Evolutionary conservation across 306 rosid species (phyloP).

Genomic region (Cucurbita moschata): DNA sequence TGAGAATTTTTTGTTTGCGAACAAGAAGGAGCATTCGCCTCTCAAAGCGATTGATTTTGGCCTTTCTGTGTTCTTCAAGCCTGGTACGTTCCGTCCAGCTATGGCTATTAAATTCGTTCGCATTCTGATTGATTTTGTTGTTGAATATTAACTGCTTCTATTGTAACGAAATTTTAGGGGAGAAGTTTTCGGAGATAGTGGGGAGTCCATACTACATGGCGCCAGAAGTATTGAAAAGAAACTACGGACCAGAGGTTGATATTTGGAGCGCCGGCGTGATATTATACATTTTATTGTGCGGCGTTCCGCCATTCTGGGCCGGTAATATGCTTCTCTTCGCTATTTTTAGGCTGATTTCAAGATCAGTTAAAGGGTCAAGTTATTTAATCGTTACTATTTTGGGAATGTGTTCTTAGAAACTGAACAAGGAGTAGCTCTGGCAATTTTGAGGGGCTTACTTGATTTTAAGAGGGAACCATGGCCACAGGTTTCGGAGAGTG

Average conservation of each 20-base stretch:
- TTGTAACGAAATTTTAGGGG: not conserved
- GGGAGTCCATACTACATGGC: constrained; percentile 19
- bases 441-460: constrained; percentile 83
- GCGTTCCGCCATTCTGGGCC: constrained; percentile 19
- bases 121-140: not conserved
- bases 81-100: not conserved
- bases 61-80: constrained; percentile 15
- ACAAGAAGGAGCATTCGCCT: constrained; percentile 13
- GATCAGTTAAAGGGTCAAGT: constrained; percentile 1
- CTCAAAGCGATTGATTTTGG: constrained; percentile 16
- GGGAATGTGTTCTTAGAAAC: constrained; percentile 34
- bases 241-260: constrained; percentile 16
- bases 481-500: constrained; percentile 96
- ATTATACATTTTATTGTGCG: constrained; percentile 10
- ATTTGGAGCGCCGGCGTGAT: constrained; percentile 17
- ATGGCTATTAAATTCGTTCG: not conserved
- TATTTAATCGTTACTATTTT: constrained; percentile 3
- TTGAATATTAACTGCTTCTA: not conserved
- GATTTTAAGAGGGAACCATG: constrained; percentile 98
- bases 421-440: constrained; percentile 94
- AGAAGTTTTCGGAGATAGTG: constrained; percentile 13
- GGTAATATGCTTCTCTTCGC: not conserved
- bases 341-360: not conserved
- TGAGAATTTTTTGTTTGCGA: constrained; percentile 14
- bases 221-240: constrained; percentile 15